Evolutionary conservation across 305 asterid genomes (phyloP).

Genomic region (Rubia tinctorum): DNA sequence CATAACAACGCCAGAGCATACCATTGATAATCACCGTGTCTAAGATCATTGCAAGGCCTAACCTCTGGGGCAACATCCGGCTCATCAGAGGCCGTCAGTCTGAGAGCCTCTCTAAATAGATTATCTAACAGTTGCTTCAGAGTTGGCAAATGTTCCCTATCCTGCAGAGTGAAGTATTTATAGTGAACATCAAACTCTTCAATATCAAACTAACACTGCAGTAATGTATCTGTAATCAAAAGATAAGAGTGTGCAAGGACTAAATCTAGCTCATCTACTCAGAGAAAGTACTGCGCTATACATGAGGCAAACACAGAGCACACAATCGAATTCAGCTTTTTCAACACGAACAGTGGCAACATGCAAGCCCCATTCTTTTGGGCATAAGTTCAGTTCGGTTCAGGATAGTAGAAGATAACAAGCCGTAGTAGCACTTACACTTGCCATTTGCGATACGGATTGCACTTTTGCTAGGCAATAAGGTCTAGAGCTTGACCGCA

Average conservation of each 20-base stretch:
- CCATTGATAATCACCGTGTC: slow-evolving; percentile 92
- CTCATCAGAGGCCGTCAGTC: slow-evolving; percentile 58
- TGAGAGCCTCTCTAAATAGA: slow-evolving; percentile 57
- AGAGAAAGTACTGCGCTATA: background rate
- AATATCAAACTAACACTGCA: background rate
- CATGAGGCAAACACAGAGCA: too few species aligned
- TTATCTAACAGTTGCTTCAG: slow-evolving; percentile 57
- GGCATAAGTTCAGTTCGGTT: too few species aligned
- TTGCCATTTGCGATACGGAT: slow-evolving; percentile 40
- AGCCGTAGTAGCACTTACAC: slow-evolving; percentile 40
- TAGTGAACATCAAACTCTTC: background rate
- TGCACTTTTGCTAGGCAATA: slow-evolving; percentile 36
- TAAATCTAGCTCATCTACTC: background rate
- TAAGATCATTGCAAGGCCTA: slow-evolving; percentile 69
- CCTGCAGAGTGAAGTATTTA: slow-evolving; percentile 35
- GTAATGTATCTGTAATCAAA: background rate
- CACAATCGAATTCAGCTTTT: background rate
- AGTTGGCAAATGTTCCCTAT: slow-evolving; percentile 43
- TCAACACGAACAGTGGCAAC: background rate
- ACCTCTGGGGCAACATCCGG: slow-evolving; percentile 51
- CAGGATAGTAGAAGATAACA: background rate
- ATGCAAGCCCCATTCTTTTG: too few species aligned
- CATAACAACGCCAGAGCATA: slow-evolving; percentile 20
- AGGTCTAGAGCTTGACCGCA: slow-evolving; percentile 42
- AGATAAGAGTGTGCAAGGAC: background rate